Base-by-base conservation (phyloP, 2,329 filamentous ascomycete genomes). In the Aspergillus pseudoglaucus region DNA sequence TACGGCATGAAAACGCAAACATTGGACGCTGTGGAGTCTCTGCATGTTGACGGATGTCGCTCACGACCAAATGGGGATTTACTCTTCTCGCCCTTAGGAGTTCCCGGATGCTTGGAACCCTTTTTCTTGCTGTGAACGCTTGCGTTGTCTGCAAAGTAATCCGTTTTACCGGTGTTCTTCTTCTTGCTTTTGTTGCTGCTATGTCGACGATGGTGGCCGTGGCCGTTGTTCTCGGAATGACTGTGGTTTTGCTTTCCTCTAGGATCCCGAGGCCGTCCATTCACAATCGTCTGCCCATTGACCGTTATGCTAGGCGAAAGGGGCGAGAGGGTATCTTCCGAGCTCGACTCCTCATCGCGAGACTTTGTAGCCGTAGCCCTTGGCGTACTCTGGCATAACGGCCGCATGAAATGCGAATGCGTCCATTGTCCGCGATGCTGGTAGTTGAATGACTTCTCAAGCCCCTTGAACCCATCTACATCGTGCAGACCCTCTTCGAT, bases 331-430 rank as follows among this genome's bases (percentile, higher is more conserved):
- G 22, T 54, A 23, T 64, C 58, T 18, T 61, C 60, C 12, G 47
- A 14, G 15, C 67, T 64, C 4, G 72, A 67, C 43, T 65, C 61
- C 42, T 65, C 46, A 10, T 30, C 25, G 7, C 25, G 9, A 30
- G 25, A 30, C 46, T 64, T 54, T 47, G 55, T 47, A 32, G 53
- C 47, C 17, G 48, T 49, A 43, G 56, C 62, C 38, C 70, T 60
- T 22, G 69, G 57, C 2, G 76, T 79, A 44, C 73, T 75, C 47
- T 80, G 75, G 50, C 78, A 81, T 44, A 78, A 68, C 0, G 80
- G 77, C 35, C 81, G 69, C 81, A 84, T 84, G 53, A 81, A 84
- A 41, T 80, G 75, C 0, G 79, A 80, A 56, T 84, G 81, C 0
- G 76, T 70, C 38, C 76, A 71, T 23, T 75, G 73, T 0, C 81